Base-by-base conservation (phyloP, 176 grass and related monocot species). In the Ampelocalamus luodianensis region DNA sequence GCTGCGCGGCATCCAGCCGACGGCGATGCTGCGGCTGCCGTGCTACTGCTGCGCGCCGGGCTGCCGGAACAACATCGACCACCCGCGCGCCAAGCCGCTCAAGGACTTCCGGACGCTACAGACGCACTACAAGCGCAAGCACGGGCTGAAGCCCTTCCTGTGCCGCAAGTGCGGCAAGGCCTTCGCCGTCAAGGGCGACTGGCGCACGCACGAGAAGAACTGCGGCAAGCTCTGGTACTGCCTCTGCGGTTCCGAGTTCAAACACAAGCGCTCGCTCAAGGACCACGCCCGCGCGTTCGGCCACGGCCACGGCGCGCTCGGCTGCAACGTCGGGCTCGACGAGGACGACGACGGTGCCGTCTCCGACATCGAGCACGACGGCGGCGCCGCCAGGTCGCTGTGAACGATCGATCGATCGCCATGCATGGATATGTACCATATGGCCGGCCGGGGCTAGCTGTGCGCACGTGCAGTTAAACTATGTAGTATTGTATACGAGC, bases 181-280 rank as follows among this genome's bases (percentile, higher is more conserved):
- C 69, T 90, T 98, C 76, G 96, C 96, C 58, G 96, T 98, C 51
- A 93, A 87, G 82, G 96, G 96, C 27, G 93, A 98, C 83, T 98
- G 96, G 96, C 87, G 96, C 72, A 98, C 96, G 27, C 96, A 98
- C 84, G 96, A 98, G 91, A 98, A 98, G 86, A 98, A 98, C 72
- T 98, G 96, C 72, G 96, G 96, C 88, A 88, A 83, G 69, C 88
- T 95, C 72, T 98, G 96, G 96, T 94, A 88, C 78, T 94, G 93
- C 60, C 48, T 92, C 55, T 94, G 93, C 71, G 93, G 93, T 51
- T 92, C 93, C 77, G 90, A 94, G 69, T 94, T 94, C 82, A 94
- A 94, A 85, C 93, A 94, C 77, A 94, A 94, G 82, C 88, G 93
- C 48, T 94, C 93, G 27, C 72, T 94, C 79, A 94, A 94, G 87